A percentile compares a stretch with the other conserved stretches of the same genome.
These are phyloP conservation scores for Erythrophleum fordii DNA, from an alignment of 306 rosid species.

Conservation along the genomic window DNA sequence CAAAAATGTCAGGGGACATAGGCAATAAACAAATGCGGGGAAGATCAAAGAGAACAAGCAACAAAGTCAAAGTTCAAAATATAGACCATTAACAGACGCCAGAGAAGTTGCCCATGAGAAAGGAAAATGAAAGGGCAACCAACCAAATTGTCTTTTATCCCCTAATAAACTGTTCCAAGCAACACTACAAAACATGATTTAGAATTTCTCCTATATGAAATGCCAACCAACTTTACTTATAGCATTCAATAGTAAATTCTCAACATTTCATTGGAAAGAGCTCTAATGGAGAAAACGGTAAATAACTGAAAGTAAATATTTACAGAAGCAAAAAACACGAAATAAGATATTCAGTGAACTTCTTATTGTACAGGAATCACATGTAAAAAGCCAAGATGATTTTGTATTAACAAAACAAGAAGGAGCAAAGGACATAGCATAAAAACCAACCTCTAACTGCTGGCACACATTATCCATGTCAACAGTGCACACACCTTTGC, in stretches of 20 bases:
- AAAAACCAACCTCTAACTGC: slow-evolving; percentile 77
- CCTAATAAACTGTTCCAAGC: background rate
- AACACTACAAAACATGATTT: background rate
- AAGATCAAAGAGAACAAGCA: slow-evolving; percentile 19
- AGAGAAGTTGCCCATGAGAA: slow-evolving; percentile 21
- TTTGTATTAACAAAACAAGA: background rate
- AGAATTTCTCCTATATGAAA: background rate
- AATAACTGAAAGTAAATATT: background rate
- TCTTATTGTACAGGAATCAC: background rate
- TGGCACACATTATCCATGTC: slow-evolving; percentile 79
- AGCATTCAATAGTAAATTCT: background rate
- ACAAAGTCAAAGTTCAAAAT: background rate
- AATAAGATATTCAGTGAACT: background rate
- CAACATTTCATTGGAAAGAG: background rate
- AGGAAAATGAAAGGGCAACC: background rate
- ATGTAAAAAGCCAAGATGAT: slow-evolving; percentile 11
- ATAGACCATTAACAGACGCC: slow-evolving; percentile 18
- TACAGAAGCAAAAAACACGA: background rate
- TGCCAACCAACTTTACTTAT: background rate
- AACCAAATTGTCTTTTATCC: background rate
- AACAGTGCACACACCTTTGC: slow-evolving; percentile 88
- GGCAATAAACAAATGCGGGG: background rate
- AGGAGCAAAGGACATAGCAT: slow-evolving; percentile 21
- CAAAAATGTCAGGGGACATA: slow-evolving; percentile 8
- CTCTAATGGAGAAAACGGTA: background rate